These are phyloP conservation scores for Gonapodya prolifera DNA, from an alignment of 192 early-diverging fungal genomes.

Conservation along the genomic window DNA sequence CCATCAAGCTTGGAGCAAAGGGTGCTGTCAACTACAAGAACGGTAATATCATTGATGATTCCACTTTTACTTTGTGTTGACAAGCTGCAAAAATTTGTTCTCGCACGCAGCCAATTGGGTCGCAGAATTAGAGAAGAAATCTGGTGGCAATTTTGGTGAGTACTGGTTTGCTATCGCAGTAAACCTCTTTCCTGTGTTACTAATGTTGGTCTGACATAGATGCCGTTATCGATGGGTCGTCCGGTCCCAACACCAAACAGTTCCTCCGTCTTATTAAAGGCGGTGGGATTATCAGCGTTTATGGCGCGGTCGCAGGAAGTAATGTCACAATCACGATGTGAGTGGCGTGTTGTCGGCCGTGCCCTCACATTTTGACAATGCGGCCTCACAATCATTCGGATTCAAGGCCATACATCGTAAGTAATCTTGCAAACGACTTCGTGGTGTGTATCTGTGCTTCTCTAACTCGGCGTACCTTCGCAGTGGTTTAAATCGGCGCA, in stretches of 20 bases:
- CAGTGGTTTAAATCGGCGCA: constrained; percentile 36
- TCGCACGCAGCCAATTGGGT: constrained; percentile 1
- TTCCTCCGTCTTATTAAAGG: constrained; percentile 18
- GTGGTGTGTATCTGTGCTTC: too few relatives aligned
- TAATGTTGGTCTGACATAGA: not conserved
- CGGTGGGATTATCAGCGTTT: constrained; percentile 43
- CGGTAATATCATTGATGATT: constrained; percentile 16
- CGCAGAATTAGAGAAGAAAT: not conserved
- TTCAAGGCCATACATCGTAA: constrained; percentile 17
- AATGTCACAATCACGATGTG: constrained; percentile 28
- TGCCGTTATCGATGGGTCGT: constrained; percentile 50
- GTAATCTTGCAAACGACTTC: too few relatives aligned
- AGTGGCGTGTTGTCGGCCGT: constrained; percentile 30
- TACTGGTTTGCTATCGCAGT: not conserved
- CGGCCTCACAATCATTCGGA: too few relatives aligned
- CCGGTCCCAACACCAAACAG: not conserved
- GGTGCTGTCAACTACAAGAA: constrained; percentile 60
- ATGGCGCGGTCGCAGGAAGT: constrained; percentile 42
- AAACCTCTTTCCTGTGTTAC: not conserved
- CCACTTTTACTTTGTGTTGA: not conserved
- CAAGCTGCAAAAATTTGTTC: not conserved
- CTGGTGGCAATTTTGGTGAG: not conserved
- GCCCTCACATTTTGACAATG: too few relatives aligned
- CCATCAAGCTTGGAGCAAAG: constrained; percentile 44
- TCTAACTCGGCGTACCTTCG: too few relatives aligned